Percentiles rank a stretch among this genome's conserved stretches.
phyloP scores from a whole-genome alignment of 2,329 filamentous ascomycete genomes.

The Penicillium italicum region DNA sequence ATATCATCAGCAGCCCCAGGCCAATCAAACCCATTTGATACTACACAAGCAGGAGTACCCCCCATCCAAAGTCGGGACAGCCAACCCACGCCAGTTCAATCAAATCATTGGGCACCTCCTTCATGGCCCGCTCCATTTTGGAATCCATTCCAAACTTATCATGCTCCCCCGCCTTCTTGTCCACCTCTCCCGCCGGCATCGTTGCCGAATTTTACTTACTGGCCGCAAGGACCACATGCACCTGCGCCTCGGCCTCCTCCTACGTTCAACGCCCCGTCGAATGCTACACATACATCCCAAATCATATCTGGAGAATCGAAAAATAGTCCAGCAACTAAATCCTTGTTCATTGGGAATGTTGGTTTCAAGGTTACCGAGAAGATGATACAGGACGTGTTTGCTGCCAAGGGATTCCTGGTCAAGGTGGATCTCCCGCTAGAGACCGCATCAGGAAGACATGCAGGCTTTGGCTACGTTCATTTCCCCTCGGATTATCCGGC shows the following conservation, averaged over 20 bases:
- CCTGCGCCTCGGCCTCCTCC: not conserved
- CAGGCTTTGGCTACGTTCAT: slow-evolving; percentile 40
- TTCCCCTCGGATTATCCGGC: slow-evolving; percentile 37
- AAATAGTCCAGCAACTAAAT: slow-evolving; percentile 14
- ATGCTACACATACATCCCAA: not conserved
- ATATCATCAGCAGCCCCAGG: not conserved
- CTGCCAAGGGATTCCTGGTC: slow-evolving; percentile 37
- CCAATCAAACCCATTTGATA: not conserved
- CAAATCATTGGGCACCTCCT: not conserved
- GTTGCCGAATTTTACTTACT: not conserved
- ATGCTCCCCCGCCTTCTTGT: not conserved
- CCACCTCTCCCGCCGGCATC: slow-evolving; percentile 1
- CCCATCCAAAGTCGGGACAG: not conserved
- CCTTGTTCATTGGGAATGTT: slow-evolving; percentile 42
- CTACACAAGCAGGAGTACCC: not conserved
- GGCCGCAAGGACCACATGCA: not conserved
- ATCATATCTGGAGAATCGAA: not conserved
- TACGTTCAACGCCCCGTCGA: not conserved
- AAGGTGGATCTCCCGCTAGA: slow-evolving; percentile 37
- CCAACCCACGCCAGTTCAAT: not conserved
- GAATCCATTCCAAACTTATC: slow-evolving; percentile 1
- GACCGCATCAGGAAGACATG: slow-evolving; percentile 32
- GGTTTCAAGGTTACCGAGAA: slow-evolving; percentile 37
- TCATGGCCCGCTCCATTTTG: not conserved
- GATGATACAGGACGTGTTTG: slow-evolving; percentile 37